phyloP scores from a whole-genome alignment of 2,329 filamentous ascomycete genomes.

The Pyrenophora seminiperda region DNA sequence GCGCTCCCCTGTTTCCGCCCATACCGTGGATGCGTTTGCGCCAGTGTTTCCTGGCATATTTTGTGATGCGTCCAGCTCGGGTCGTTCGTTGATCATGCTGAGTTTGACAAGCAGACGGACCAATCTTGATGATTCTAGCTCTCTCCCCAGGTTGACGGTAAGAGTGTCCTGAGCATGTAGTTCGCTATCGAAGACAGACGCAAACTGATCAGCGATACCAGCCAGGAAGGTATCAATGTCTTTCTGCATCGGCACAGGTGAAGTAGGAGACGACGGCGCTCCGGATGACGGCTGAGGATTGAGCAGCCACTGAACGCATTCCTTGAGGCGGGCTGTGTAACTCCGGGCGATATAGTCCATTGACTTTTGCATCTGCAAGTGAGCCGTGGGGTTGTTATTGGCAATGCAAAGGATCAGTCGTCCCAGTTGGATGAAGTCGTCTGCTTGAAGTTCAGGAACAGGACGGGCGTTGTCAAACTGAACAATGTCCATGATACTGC shows the following conservation, averaged over 20 bases:
- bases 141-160: slow-evolving; percentile 71
- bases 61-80: slow-evolving; percentile 75
- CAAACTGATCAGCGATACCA: slow-evolving; percentile 77
- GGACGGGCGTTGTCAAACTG: slow-evolving; percentile 75
- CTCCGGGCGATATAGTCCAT: slow-evolving; percentile 77
- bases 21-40: slow-evolving; percentile 55
- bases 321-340: slow-evolving; percentile 78
- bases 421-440: slow-evolving; percentile 85
- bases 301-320: slow-evolving; percentile 82
- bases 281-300: slow-evolving; percentile 54
- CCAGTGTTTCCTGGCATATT: slow-evolving; percentile 45
- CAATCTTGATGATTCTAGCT: slow-evolving; percentile 87
- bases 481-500: slow-evolving; percentile 86
- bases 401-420: slow-evolving; percentile 82
- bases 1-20: slow-evolving; percentile 91
- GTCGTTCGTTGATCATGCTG: slow-evolving; percentile 85
- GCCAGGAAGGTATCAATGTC: slow-evolving; percentile 78
- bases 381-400: slow-evolving; percentile 65
- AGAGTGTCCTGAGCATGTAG: slow-evolving; percentile 81
- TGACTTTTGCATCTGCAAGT: slow-evolving; percentile 69
- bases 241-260: slow-evolving; percentile 58
- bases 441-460: slow-evolving; percentile 78
- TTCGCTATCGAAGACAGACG: slow-evolving; percentile 74
- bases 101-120: slow-evolving; percentile 83
- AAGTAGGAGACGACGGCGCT: slow-evolving; percentile 40